These are phyloP conservation scores for Cairneyella variabilis DNA, from an alignment of 495 filamentous ascomycete species.

Conservation along the genomic window DNA sequence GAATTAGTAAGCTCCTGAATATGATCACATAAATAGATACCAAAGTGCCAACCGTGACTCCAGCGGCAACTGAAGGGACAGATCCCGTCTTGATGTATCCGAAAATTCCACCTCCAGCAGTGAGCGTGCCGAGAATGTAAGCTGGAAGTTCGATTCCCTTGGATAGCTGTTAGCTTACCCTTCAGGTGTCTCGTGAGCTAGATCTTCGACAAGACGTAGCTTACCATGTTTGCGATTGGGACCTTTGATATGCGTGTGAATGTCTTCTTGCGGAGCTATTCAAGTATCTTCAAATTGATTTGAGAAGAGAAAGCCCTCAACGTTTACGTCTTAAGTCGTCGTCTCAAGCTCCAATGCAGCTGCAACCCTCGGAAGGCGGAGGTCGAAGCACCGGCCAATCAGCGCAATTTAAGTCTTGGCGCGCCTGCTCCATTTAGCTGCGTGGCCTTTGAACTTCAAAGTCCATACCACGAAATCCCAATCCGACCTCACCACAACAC, in stretches of 20 bases:
- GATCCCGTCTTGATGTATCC: constrained; percentile 81
- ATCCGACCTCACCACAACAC: background rate
- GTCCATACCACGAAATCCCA: background rate
- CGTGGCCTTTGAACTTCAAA: constrained; percentile 31
- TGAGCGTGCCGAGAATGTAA: constrained; percentile 74
- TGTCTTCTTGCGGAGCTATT: too few relatives aligned
- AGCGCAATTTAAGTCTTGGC: too few relatives aligned
- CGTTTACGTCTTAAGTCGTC: constrained; percentile 5
- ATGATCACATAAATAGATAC: constrained; percentile 32
- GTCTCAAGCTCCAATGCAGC: background rate
- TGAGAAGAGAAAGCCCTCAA: background rate
- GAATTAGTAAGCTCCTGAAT: background rate
- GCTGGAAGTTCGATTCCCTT: constrained; percentile 51
- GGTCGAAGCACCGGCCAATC: too few relatives aligned
- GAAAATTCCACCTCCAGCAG: constrained; percentile 78
- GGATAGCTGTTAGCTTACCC: constrained; percentile 10
- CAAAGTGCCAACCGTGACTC: constrained; percentile 67
- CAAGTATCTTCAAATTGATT: too few relatives aligned
- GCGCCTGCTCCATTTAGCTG: constrained; percentile 34
- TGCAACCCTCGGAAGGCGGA: too few relatives aligned
- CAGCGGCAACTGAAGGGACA: constrained; percentile 78
- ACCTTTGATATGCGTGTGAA: too few relatives aligned
- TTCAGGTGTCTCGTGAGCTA: background rate
- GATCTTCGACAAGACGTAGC: background rate
- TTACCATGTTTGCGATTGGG: constrained; percentile 17